Percentiles rank a stretch among this genome's conserved stretches.
These are phyloP conservation scores for Speleostelium caveatum DNA, from an alignment of 78 protist species.

Conservation along the genomic window DNA sequence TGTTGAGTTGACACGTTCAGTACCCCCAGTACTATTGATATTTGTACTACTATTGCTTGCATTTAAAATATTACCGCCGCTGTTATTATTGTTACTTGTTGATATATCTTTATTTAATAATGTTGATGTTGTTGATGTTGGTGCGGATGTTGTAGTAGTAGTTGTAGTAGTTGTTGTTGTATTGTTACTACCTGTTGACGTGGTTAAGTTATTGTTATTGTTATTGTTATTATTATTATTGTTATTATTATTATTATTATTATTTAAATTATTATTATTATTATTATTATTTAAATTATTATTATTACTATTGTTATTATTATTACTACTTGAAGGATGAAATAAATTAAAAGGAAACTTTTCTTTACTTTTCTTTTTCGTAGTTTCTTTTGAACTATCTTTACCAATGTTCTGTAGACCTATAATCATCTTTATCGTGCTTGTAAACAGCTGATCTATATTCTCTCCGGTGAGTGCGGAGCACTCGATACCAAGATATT, in stretches of 20 bases:
- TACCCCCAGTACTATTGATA: background rate
- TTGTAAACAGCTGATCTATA: constrained; percentile 23
- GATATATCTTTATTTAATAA: background rate
- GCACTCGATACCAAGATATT: constrained; percentile 38
- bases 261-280: background rate
- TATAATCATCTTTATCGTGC: background rate
- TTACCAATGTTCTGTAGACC: background rate
- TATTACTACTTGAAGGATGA: background rate
- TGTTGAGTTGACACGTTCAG: too few species aligned
- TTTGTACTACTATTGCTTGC: too few species aligned
- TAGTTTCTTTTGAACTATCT: too few species aligned
- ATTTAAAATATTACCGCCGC: background rate
- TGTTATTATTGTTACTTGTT: background rate
- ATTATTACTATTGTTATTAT: background rate
- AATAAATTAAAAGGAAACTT: too few species aligned
- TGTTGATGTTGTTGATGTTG: background rate
- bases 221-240: background rate
- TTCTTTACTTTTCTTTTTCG: background rate
- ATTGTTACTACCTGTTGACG: background rate
- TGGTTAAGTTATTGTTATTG: background rate
- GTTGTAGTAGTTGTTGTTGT: background rate
- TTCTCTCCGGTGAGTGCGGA: constrained; percentile 50
- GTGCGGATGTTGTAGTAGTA: background rate
- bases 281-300: background rate
- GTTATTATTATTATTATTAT: background rate